Conservation (phyloP, 148 eudicot species). For the Vaccinium corymbosum region DNA sequence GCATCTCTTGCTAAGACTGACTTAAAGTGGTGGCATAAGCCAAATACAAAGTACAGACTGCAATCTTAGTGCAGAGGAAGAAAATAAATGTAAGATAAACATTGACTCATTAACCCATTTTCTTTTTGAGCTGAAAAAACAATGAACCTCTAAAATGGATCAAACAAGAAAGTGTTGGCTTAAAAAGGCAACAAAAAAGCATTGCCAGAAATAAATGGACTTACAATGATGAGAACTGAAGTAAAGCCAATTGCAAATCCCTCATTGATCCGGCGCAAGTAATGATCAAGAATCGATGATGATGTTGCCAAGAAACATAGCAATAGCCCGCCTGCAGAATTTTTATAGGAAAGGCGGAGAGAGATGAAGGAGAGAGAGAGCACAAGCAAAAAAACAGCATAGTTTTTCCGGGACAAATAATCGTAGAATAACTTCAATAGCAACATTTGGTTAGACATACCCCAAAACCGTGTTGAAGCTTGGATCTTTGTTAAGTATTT, state of each 20-base stretch:
- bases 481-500: slow-evolving; percentile 83
- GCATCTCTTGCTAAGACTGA: not conserved
- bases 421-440: not conserved
- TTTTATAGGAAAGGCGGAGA: not conserved
- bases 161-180: not conserved
- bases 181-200: not conserved
- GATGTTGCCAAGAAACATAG: slow-evolving; percentile 82
- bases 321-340: slow-evolving; percentile 72
- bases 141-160: not conserved
- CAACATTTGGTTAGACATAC: slow-evolving; percentile 32
- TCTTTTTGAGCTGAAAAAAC: not conserved
- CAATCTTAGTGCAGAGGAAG: not conserved
- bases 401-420: not conserved
- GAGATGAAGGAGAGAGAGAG: not conserved
- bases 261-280: slow-evolving; percentile 70
- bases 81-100: not conserved
- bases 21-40: not conserved
- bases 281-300: slow-evolving; percentile 79
- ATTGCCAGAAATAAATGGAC: slow-evolving; percentile 26
- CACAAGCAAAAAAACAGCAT: not conserved
- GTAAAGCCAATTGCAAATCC: slow-evolving; percentile 91
- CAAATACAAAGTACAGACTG: not conserved
- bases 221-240: slow-evolving; percentile 88
- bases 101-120: not conserved
- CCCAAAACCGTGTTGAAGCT: slow-evolving; percentile 99